Base-by-base conservation (phyloP, 306 rosid genomes). In the Corylus heterophylla region DNA sequence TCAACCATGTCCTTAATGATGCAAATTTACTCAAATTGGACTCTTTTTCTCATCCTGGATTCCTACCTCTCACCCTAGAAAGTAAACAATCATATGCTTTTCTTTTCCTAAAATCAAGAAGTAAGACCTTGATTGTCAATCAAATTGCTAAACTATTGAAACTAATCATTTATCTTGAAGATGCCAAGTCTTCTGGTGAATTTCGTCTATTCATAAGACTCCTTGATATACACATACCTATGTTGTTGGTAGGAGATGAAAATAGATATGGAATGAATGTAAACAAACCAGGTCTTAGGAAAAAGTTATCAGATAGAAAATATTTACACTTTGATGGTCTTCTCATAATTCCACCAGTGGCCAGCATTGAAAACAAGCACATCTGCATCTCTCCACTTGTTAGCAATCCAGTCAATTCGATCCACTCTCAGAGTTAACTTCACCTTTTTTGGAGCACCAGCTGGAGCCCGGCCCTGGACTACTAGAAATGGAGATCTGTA, bases 281-380 rank as follows among this genome's bases (percentile, higher is more conserved):
- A 64, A 80, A 48, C 44, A 82, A 63, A 55, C 82, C 74, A 73
- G 67, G 48, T 47, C 20, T 63, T 68, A 12, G 0, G 73, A 76
- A 74, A 18, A 78, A 70, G 69, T 71, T 69, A 63, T 12, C 20
- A 11, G 59, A 22, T 51, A 47, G 59, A 64, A 78, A 48, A 45
- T 31, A 69, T 87, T 79, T 88, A 94, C 98, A 75, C 77, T 88
- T 83, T 86, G 52, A 90, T n/a, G 25, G 98, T 94, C 86, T 87
- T 94, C 78, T 78, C 93, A 74, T 90, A 75, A 71, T 64, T 89
- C 98, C 98, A 94, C 97, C 98, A 94, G 71, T 94, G 98, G 67
- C 97, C 98, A 50, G 98, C 83, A 72, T 94, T 94, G 83, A 94
- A 88, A 83, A 94, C 69, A 59, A 94, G 84, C 79, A 94, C 84